These are phyloP conservation scores for Lecanicillium sp. DNA, from an alignment of 2,329 filamentous ascomycete species.

Conservation along the genomic window DNA sequence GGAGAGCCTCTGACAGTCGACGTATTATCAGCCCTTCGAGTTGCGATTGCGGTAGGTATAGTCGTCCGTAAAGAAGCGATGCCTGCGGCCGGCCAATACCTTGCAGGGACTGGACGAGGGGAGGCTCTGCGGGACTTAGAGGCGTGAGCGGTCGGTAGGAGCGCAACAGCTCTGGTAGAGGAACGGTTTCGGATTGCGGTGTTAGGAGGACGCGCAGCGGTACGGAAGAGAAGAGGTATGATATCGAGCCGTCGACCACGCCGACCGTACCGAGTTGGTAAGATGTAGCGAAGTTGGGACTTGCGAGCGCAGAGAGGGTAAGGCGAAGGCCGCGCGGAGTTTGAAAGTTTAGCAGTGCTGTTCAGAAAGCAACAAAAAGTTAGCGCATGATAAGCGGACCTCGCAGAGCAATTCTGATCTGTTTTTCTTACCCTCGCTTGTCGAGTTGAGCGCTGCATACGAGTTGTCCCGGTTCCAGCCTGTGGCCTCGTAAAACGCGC, in stretches of 20 bases:
- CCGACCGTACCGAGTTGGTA: slow-evolving; percentile 87
- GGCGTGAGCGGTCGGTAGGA: slow-evolving; percentile 76
- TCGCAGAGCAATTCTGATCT: too few relatives aligned
- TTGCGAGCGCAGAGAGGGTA: slow-evolving; percentile 83
- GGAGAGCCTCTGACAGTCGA: slow-evolving; percentile 66
- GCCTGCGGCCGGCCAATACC: slow-evolving; percentile 28
- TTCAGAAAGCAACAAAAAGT: neutral
- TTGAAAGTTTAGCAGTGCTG: slow-evolving; percentile 79
- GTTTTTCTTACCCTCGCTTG: slow-evolving; percentile 57
- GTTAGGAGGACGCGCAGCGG: slow-evolving; percentile 59
- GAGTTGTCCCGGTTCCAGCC: slow-evolving; percentile 90
- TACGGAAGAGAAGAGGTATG: slow-evolving; percentile 88
- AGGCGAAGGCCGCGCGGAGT: slow-evolving; percentile 79
- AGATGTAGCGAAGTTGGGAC: slow-evolving; percentile 86
- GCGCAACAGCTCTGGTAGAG: slow-evolving; percentile 67
- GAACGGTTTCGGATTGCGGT: slow-evolving; percentile 63
- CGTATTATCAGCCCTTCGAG: slow-evolving; percentile 81
- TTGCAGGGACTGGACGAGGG: slow-evolving; percentile 11
- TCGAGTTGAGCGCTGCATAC: slow-evolving; percentile 78
- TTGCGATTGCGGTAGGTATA: slow-evolving; percentile 77
- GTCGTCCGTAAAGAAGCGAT: slow-evolving; percentile 64
- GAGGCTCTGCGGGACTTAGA: slow-evolving; percentile 29
- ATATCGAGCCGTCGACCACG: slow-evolving; percentile 91
- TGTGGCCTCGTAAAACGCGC: slow-evolving; percentile 78
- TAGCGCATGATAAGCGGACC: too few relatives aligned